These are phyloP conservation scores for Pyrenophora tritici-repentis DNA, from an alignment of 2,329 filamentous ascomycete species.

Conservation along the genomic window DNA sequence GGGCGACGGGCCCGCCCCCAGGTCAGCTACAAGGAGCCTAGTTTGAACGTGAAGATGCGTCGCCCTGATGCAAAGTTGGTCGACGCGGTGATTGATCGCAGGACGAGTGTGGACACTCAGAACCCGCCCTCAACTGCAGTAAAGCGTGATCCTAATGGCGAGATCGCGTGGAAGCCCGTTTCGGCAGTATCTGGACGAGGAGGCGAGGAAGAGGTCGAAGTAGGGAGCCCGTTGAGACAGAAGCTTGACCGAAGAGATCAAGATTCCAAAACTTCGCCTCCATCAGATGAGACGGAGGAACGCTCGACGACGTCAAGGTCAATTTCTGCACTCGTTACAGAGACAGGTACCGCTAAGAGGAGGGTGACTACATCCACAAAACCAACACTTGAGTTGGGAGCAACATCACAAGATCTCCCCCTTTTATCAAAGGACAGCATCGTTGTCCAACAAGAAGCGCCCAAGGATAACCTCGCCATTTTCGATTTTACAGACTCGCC, in stretches of 20 bases:
- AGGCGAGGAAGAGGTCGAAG: constrained; percentile 35
- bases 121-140: constrained; percentile 28
- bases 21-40: constrained; percentile 58
- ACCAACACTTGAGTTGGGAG: constrained; percentile 5
- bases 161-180: constrained; percentile 36
- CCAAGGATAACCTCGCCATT: constrained; percentile 40
- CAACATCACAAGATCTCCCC: constrained; percentile 4
- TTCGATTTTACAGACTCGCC: constrained; percentile 48
- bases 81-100: constrained; percentile 49
- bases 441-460: constrained; percentile 19
- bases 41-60: constrained; percentile 55
- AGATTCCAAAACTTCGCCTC: constrained; percentile 21
- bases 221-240: constrained; percentile 44
- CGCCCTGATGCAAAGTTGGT: constrained; percentile 54
- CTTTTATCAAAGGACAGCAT: constrained; percentile 7
- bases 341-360: constrained; percentile 34
- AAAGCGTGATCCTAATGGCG: constrained; percentile 36
- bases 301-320: constrained; percentile 39
- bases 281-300: constrained; percentile 20
- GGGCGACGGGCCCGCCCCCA: constrained; percentile 53
- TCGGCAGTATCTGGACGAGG: constrained; percentile 21
- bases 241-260: constrained; percentile 38
- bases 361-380: constrained; percentile 16
- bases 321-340: constrained; percentile 41
- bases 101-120: constrained; percentile 34